Evolutionary conservation across 1,284 basidiomycete genomes (phyloP).

Genomic region (Agroathelia rolfsii): DNA sequence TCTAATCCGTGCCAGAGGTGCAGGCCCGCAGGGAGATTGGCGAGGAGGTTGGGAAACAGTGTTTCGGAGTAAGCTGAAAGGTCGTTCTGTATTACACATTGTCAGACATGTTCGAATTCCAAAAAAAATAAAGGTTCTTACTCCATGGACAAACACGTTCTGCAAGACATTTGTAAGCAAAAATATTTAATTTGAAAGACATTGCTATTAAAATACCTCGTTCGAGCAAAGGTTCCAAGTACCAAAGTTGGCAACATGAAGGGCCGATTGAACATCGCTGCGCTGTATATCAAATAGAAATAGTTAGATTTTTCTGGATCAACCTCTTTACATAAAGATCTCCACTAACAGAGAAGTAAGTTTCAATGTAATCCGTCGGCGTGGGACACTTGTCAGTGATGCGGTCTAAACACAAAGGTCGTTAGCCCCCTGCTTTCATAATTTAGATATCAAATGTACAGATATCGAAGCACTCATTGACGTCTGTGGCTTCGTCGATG

Average conservation of each 20-base stretch:
- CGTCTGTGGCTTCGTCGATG: neutral
- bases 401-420: constrained; percentile 14
- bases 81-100: constrained; percentile 8
- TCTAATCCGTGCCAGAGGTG: constrained; percentile 11
- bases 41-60: constrained; percentile 17
- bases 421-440: constrained; percentile 10
- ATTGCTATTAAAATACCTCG: constrained; percentile 7
- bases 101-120: neutral
- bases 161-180: neutral
- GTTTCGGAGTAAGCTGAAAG: constrained; percentile 15
- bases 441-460: neutral
- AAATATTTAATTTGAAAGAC: constrained; percentile 8
- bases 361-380: constrained; percentile 4
- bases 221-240: constrained; percentile 15
- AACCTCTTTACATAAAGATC: constrained; percentile 7
- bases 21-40: constrained; percentile 15
- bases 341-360: constrained; percentile 14
- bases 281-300: constrained; percentile 8
- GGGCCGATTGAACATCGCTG: constrained; percentile 16
- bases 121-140: neutral
- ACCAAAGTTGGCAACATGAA: constrained; percentile 16
- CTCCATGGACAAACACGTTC: constrained; percentile 3
- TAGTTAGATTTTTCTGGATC: too few species aligned
- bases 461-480: neutral
- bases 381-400: constrained; percentile 11